Percentiles rank a stretch among this genome's conserved stretches.
phyloP scores from a whole-genome alignment of 23 red algal species.

The Gracilariopsis chorda region DNA sequence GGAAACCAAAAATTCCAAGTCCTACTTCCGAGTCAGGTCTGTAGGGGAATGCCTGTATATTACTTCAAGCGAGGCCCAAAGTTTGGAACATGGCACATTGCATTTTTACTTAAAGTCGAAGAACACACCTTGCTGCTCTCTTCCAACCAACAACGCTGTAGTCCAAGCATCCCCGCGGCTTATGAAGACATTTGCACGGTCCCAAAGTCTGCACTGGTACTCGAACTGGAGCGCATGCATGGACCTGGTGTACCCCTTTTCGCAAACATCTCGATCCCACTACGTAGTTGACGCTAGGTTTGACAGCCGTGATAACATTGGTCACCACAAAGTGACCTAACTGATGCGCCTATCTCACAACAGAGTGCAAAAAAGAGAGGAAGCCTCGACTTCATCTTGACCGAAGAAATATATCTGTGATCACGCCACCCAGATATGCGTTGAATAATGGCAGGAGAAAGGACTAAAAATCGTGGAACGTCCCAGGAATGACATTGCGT shows the following conservation, averaged over 20 bases:
- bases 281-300: too few species aligned
- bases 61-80: conserved; percentile 22
- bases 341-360: not conserved
- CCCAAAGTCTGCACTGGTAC: not conserved
- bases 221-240: conserved; percentile 8
- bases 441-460: not conserved
- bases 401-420: too few species aligned
- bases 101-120: not conserved
- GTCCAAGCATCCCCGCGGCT: not conserved
- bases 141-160: not conserved
- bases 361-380: too few species aligned
- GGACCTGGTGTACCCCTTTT: not conserved
- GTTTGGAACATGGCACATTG: conserved; percentile 18
- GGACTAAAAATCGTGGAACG: not conserved
- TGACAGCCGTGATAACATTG: not conserved
- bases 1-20: not conserved
- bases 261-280: too few species aligned
- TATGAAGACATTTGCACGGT: conserved; percentile 36
- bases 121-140: not conserved
- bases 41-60: not conserved
- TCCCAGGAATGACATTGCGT: not conserved
- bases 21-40: not conserved
- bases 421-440: not conserved
- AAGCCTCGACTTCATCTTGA: not conserved
- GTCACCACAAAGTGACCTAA: not conserved